Base-by-base conservation (phyloP, 345 rosid species). In the Aquilaria sinensis region DNA sequence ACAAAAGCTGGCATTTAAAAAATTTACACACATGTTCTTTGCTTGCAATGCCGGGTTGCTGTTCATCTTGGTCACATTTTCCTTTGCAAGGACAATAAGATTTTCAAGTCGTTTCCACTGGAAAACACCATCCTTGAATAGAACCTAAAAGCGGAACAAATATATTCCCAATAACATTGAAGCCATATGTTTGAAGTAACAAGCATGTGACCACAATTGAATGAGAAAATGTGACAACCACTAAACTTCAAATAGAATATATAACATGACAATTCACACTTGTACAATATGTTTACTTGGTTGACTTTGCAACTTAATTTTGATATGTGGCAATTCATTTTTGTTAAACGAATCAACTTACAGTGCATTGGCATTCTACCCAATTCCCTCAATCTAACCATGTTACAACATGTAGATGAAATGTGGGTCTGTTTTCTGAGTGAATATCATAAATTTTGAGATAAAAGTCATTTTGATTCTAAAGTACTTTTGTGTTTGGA, bases 31-130 rank as follows among this genome's bases (percentile, higher is more conserved):
- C 97, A 46, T 67, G 52, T 63, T 70, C 70, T 84, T 77, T 55
- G 67, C 83, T 82, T 65, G 79, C 59, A 88, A 71, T 34, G 88
- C 89, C 34, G 98, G 98, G 72, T 88, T 93, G 69, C 84, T 86
- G 85, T 92, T 93, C 97, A 90, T 90, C 78, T 74, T 87, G 61
- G 94, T 85, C 54, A 90, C 97, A 51, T 90, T 93, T 78, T 93
- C 97, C 78, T 93, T 89, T 9, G 97, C 98, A 74, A 93, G 96
- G 54, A 79, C 77, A 74, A 88, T 86, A 14, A 93, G 92, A 67
- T 93, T 93, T 81, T 86, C 96, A 12, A 90, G 94, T 75, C 92
- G 84, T 73, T 88, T 84, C 97, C 98, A 90, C 70, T 88, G 97
- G 81, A 93, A 93, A 71, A 83, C 71, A 51, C 90, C 90, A 68